A percentile compares a stretch with the other conserved stretches of the same genome.
phyloP scores from a whole-genome alignment of 2,329 filamentous ascomycete genomes.

The Exserohilum rostratum region DNA sequence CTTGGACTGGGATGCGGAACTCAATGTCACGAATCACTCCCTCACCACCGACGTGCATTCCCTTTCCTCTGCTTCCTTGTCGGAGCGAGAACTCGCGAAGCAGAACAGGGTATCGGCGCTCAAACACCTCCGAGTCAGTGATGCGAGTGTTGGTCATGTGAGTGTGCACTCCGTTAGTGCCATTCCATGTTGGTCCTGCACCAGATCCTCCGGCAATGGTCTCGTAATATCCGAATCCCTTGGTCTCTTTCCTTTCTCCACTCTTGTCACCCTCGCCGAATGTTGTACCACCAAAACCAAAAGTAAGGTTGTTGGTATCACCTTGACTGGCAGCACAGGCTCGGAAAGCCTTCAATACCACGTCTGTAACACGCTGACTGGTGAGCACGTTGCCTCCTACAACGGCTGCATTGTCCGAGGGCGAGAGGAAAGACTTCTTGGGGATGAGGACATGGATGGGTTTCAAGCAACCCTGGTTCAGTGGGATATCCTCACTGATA shows the following conservation, averaged over 20 bases:
- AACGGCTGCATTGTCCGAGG: conserved; percentile 77
- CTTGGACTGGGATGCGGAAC: conserved; percentile 77
- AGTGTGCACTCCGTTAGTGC: conserved; percentile 76
- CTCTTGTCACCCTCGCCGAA: conserved; percentile 15
- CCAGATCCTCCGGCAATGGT: conserved; percentile 81
- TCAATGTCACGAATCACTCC: conserved; percentile 81
- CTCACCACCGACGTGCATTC: conserved; percentile 73
- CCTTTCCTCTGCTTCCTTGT: conserved; percentile 66
- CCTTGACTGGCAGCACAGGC: conserved; percentile 81
- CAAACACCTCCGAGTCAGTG: conserved; percentile 80
- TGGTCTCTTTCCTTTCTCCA: conserved; percentile 57
- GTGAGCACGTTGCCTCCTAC: conserved; percentile 85
- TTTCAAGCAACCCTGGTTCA: conserved; percentile 83
- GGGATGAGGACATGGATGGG: conserved; percentile 79
- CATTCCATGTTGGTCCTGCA: conserved; percentile 74
- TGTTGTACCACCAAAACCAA: conserved; percentile 71
- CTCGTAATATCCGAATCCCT: conserved; percentile 86
- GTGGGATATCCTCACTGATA: conserved; percentile 79
- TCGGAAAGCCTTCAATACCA: conserved; percentile 79
- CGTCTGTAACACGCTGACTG: conserved; percentile 77
- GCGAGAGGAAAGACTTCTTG: conserved; percentile 73
- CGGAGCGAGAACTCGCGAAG: conserved; percentile 73
- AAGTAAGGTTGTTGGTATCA: conserved; percentile 84
- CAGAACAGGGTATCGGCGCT: conserved; percentile 76
- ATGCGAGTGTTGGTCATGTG: conserved; percentile 90